Evolutionary conservation across 2,329 filamentous ascomycete genomes (phyloP).

Genomic region (Xylogone sp.): DNA sequence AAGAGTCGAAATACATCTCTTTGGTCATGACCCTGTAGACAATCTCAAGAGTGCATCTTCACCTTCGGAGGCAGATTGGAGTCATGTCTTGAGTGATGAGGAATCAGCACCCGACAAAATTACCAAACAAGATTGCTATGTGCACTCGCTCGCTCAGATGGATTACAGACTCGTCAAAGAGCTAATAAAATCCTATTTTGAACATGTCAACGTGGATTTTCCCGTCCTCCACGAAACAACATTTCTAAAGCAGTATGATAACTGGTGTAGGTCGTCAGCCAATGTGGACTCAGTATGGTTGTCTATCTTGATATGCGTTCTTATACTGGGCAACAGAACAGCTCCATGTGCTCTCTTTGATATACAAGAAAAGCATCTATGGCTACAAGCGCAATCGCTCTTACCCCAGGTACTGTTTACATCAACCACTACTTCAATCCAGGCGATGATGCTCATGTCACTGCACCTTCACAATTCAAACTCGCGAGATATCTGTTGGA

Average conservation of each 20-base stretch:
- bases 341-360: conserved; percentile 29
- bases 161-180: conserved; percentile 15
- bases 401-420: conserved; percentile 39
- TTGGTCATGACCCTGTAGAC: conserved; percentile 36
- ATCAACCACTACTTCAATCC: conserved; percentile 36
- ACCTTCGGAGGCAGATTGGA: conserved; percentile 1
- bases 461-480: conserved; percentile 42
- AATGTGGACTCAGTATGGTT: conserved; percentile 36
- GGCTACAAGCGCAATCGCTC: conserved; percentile 34
- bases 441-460: conserved; percentile 37
- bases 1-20: conserved; percentile 33
- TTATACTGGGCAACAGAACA: conserved; percentile 35
- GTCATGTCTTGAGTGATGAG: conserved; percentile 7
- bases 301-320: conserved; percentile 36
- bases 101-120: conserved; percentile 22
- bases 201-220: conserved; percentile 38
- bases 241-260: conserved; percentile 37
- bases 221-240: conserved; percentile 39
- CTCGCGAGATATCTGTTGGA: conserved; percentile 38
- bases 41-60: conserved; percentile 5
- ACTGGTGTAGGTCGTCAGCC: conserved; percentile 26
- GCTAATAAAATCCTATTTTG: conserved; percentile 37
- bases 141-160: too few relatives aligned
- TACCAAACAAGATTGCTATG: conserved; percentile 11
- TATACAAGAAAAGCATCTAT: conserved; percentile 37